A percentile compares a stretch with the other conserved stretches of the same genome.
phyloP scores from a whole-genome alignment of 2,329 filamentous ascomycete genomes.

The Penicillium sp. region DNA sequence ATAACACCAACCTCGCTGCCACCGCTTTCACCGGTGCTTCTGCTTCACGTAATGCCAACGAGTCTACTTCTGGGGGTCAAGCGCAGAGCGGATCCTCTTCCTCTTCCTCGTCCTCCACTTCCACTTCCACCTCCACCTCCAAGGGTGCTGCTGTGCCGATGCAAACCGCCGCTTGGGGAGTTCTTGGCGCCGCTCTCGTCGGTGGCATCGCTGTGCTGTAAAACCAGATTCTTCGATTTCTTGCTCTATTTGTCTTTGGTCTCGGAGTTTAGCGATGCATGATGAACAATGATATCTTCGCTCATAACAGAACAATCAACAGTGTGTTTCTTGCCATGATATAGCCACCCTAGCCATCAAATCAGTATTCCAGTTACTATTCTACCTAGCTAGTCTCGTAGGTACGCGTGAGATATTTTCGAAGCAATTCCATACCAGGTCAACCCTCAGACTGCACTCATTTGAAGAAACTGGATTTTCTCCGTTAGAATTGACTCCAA shows the following conservation, averaged over 20 bases:
- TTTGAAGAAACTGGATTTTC: background rate
- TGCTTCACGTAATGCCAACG: constrained; percentile 47
- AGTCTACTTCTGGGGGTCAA: constrained; percentile 37
- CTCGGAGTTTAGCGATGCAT: background rate
- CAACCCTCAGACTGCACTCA: no score
- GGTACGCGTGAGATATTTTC: no score
- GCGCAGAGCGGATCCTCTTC: constrained; percentile 26
- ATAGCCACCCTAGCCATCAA: background rate
- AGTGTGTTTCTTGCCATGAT: background rate
- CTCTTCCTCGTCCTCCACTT: constrained; percentile 1
- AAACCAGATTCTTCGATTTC: background rate
- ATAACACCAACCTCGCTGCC: constrained; percentile 56
- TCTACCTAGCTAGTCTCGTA: no score
- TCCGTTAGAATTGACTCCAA: background rate
- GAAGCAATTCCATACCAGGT: background rate
- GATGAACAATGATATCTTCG: background rate
- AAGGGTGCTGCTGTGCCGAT: constrained; percentile 32
- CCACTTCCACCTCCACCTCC: constrained; percentile 21
- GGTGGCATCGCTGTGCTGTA: constrained; percentile 37
- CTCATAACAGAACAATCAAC: background rate
- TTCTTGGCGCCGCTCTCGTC: constrained; percentile 36
- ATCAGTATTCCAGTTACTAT: no score
- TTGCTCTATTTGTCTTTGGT: background rate
- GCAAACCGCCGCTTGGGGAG: constrained; percentile 39
- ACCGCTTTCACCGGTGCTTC: constrained; percentile 42